phyloP scores from a whole-genome alignment of 768 basidiomycete species.

The Boletus barrowsii region DNA sequence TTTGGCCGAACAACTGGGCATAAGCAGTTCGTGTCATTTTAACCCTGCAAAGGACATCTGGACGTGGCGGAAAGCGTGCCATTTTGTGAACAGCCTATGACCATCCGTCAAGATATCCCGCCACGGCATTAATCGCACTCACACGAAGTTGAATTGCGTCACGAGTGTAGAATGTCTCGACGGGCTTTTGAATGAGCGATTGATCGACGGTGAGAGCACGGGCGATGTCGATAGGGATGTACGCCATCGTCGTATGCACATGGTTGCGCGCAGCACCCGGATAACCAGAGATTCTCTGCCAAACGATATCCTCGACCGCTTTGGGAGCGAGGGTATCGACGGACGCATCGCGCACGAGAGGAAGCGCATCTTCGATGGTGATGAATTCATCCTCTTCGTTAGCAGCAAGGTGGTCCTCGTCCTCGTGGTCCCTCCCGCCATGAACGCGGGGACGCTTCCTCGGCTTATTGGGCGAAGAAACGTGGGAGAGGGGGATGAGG shows the following conservation, averaged over 20 bases:
- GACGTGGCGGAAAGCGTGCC: constrained; percentile 81
- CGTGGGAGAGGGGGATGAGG: constrained; percentile 76
- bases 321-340: constrained; percentile 58
- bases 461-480: constrained; percentile 64
- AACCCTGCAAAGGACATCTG: constrained; percentile 58
- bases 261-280: constrained; percentile 63
- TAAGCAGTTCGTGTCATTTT: constrained; percentile 89
- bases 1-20: constrained; percentile 89
- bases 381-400: constrained; percentile 52
- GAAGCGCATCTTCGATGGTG: constrained; percentile 58
- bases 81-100: constrained; percentile 83
- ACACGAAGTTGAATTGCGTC: constrained; percentile 89
- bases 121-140: constrained; percentile 27
- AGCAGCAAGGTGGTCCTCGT: constrained; percentile 41
- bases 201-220: constrained; percentile 63
- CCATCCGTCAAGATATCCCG: constrained; percentile 1
- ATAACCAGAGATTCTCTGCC: constrained; percentile 75
- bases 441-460: constrained; percentile 44
- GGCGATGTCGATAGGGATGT: constrained; percentile 77
- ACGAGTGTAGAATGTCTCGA: constrained; percentile 93
- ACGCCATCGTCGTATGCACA: constrained; percentile 73
- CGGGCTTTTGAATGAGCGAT: constrained; percentile 76
- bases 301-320: constrained; percentile 62
- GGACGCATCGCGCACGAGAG: constrained; percentile 51
- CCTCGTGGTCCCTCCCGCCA: constrained; percentile 44